Conservation (phyloP, 2,329 filamentous ascomycete genomes). For the Arthrobotrys sphaeroides region DNA sequence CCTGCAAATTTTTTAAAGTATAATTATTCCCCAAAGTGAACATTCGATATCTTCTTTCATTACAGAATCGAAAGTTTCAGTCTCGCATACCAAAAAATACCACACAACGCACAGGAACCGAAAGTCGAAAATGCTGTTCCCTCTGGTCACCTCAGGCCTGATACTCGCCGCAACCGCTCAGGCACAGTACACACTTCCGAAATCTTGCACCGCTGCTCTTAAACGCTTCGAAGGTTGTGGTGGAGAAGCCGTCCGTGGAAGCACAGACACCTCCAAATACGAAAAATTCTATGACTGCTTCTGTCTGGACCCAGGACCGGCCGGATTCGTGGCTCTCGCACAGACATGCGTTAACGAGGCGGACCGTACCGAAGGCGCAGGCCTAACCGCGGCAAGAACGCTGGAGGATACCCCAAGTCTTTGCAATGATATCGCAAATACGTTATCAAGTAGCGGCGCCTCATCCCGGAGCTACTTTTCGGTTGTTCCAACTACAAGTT, state of each 20-base stretch:
- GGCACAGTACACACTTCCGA: constrained; percentile 10
- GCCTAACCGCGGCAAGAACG: not conserved
- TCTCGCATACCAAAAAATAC: too few species aligned
- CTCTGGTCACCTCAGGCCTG: not conserved
- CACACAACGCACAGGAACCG: not conserved
- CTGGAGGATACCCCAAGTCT: not conserved
- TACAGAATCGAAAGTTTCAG: too few species aligned
- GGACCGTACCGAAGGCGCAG: not conserved
- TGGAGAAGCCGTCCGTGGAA: not conserved
- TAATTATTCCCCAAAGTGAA: too few species aligned
- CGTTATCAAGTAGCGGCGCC: too few species aligned
- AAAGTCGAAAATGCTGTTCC: not conserved
- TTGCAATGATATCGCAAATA: not conserved
- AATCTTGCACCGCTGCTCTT: not conserved
- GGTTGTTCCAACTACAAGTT: not conserved
- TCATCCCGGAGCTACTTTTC: too few species aligned
- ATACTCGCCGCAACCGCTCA: not conserved
- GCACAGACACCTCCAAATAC: not conserved
- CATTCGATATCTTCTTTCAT: too few species aligned
- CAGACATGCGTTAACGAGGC: not conserved
- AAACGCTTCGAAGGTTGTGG: not conserved
- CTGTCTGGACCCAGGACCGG: constrained; percentile 2
- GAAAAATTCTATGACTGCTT: not conserved
- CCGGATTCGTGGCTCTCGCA: not conserved
- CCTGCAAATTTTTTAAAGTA: too few species aligned